A percentile compares a stretch with the other conserved stretches of the same genome.
These are phyloP conservation scores for Fusarium hostae DNA, from an alignment of 2,329 filamentous ascomycete genomes.

Conservation along the genomic window DNA sequence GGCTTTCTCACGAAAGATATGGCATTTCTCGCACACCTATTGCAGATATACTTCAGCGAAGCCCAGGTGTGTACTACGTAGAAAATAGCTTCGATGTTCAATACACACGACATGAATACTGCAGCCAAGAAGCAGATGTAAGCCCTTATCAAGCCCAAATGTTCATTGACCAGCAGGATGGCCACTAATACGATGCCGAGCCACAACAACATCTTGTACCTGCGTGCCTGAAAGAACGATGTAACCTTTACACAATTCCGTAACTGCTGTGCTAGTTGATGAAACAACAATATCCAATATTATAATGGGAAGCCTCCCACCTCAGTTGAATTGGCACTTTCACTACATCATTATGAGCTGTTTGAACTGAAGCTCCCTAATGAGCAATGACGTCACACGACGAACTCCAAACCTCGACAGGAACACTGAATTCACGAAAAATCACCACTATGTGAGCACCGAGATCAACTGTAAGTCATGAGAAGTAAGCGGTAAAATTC, in stretches of 20 bases:
- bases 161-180: background rate
- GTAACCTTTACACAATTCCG: background rate
- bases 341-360: background rate
- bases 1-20: too few relatives aligned
- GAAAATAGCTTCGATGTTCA: too few relatives aligned
- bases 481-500: background rate
- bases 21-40: too few relatives aligned
- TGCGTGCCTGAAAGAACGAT: conserved; percentile 14
- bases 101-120: background rate
- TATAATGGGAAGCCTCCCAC: background rate
- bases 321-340: background rate
- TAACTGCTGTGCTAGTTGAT: fast-evolving
- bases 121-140: background rate
- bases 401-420: fast-evolving
- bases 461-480: fast-evolving
- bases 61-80: too few relatives aligned
- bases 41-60: too few relatives aligned
- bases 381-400: background rate
- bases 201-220: conserved; percentile 9
- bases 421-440: fast-evolving
- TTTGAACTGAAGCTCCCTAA: background rate
- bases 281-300: background rate
- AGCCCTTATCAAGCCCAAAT: background rate
- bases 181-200: conserved; percentile 6
- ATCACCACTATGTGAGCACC: fast-evolving